Base-by-base conservation (phyloP, 2,329 filamentous ascomycete species). In the Pezicula radicicola region DNA sequence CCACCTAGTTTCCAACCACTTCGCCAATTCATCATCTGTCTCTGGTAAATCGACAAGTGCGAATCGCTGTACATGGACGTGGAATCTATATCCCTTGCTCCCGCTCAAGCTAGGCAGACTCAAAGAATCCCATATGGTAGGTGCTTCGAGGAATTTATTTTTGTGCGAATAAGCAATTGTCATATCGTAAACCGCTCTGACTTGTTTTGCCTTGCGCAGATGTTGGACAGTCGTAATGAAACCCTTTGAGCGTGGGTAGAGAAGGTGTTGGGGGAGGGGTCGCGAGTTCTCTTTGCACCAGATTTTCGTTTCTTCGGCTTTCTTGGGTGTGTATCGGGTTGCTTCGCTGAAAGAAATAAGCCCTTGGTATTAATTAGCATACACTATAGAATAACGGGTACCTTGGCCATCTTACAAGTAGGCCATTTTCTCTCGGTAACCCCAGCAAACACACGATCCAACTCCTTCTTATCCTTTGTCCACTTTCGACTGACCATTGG, bases 271-370 rank as follows among this genome's bases (percentile, higher is more conserved):
- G 6, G 79, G 80, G 55, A 81, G 71, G 2, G 75, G 73, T 44
- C 74, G 75, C 55, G 70, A 63, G 57, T 77, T 74, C 54, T 70
- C 68, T 50, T 72, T 70, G 66, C 80, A 84, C 76, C 78, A 84
- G 6, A 64, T 61, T 52, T 71, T 71, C 1, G 80, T 76, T 55
- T 77, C 72, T 42, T 70, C 67, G 57, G 79, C 76, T 65, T 84
- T 85, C 50, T 69, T 61, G 1, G 70, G 69, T 3, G 79, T 84
- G 63, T 75, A 84, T 55, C 82, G 75, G 8, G 81, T 84, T n/a
- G 77, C 78, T 69, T 86, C 83, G 60, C 79, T 83, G 71, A 81
- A 85, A 60, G 80, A 81, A 58, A 87, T 76, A 58, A 85, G 77
- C 83, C 81, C 81, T 84, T 57, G 9, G 25, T 39, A 8, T 41